phyloP scores from a whole-genome alignment of 2,329 filamentous ascomycete genomes.

The Penicillium sp. region DNA sequence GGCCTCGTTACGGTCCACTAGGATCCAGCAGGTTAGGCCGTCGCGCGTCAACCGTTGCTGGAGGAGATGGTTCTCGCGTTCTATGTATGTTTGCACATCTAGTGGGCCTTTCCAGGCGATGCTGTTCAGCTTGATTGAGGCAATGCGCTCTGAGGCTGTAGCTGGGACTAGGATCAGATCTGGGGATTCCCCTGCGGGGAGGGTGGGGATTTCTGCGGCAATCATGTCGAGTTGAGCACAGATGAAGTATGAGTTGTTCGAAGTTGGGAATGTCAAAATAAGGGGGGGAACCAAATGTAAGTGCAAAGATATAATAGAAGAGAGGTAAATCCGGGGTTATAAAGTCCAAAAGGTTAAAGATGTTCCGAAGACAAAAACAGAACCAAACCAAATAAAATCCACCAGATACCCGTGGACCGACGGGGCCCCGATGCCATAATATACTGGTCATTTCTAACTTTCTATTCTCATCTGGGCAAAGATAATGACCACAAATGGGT shows the following conservation, averaged over 20 bases:
- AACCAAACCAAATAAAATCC: no score
- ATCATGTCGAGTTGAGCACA: conserved; percentile 31
- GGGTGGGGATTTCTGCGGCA: conserved; percentile 34
- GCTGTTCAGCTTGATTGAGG: conserved; percentile 56
- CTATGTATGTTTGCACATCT: conserved; percentile 55
- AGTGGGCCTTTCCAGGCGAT: conserved; percentile 59
- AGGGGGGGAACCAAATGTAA: background rate
- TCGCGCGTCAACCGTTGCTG: conserved; percentile 54
- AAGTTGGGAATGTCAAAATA: background rate
- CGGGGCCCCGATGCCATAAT: conserved; percentile 7
- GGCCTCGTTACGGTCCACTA: conserved; percentile 50
- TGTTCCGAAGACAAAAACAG: background rate
- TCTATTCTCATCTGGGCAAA: background rate
- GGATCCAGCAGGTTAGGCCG: conserved; percentile 60
- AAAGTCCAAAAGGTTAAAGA: conserved; percentile 3
- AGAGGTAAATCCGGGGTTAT: conserved; percentile 6
- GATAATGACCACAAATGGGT: background rate
- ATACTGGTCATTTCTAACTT: background rate
- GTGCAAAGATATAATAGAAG: background rate
- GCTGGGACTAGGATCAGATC: conserved; percentile 56
- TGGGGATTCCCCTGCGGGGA: conserved; percentile 53
- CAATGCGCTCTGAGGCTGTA: conserved; percentile 54
- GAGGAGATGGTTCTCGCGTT: conserved; percentile 56
- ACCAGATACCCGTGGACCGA: conserved; percentile 2
- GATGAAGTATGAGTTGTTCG: background rate